Conservation (phyloP, 2,329 filamentous ascomycete species). For the Seiridium unicorne region DNA sequence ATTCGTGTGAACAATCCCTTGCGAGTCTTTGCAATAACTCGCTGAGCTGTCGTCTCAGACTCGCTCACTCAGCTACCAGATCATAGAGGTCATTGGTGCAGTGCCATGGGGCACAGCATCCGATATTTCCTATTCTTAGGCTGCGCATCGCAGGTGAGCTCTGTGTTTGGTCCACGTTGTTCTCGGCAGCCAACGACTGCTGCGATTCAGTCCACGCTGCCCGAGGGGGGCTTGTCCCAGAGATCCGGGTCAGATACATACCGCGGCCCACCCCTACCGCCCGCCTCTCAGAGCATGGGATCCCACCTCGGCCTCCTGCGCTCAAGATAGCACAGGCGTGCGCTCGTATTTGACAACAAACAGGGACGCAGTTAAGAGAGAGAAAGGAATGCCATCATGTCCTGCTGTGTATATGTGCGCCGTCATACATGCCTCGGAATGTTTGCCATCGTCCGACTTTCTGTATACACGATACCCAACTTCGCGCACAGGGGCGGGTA, state of each 20-base stretch:
- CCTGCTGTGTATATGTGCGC: background rate
- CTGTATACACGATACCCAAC: background rate
- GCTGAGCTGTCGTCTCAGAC: background rate
- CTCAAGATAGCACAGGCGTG: background rate
- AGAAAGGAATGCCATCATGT: background rate
- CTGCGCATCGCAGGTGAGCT: background rate
- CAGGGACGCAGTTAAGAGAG: background rate
- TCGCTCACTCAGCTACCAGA: background rate
- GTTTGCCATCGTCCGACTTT: background rate
- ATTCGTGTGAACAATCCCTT: background rate
- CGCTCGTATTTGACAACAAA: background rate
- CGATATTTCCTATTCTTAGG: conserved; percentile 14
- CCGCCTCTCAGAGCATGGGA: background rate
- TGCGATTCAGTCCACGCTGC: background rate
- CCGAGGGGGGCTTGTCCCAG: conserved; percentile 3
- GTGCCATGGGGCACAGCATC: conserved; percentile 13
- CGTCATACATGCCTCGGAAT: background rate
- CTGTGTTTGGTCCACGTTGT: conserved; percentile 11
- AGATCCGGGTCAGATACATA: background rate
- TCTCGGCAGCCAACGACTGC: background rate
- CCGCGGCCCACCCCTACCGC: too few species aligned
- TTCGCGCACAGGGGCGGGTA: background rate
- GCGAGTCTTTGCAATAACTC: background rate
- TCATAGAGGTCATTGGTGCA: conserved; percentile 3
- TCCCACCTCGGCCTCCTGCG: background rate